Evolutionary conservation across 768 basidiomycete species (phyloP).

Genomic region (Auriculariales sp.): DNA sequence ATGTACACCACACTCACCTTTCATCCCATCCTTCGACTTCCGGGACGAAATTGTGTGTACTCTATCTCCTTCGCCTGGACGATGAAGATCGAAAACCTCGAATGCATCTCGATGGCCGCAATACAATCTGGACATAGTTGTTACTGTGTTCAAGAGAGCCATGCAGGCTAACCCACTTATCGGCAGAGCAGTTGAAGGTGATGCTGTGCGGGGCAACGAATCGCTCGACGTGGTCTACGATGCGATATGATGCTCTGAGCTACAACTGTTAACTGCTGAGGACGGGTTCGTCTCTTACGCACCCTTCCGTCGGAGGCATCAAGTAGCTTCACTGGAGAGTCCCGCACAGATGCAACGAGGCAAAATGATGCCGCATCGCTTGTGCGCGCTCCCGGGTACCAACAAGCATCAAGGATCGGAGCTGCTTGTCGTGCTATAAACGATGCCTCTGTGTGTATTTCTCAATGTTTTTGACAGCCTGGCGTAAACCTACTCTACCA

Average conservation of each 20-base stretch:
- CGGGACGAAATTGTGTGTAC: slow-evolving; percentile 56
- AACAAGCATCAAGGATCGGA: slow-evolving; percentile 62
- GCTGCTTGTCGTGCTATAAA: slow-evolving; percentile 36
- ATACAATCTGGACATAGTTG: slow-evolving; percentile 42
- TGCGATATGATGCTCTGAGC: slow-evolving; percentile 84
- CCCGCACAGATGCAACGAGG: slow-evolving; percentile 71
- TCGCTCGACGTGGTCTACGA: slow-evolving; percentile 88
- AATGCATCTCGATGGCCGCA: slow-evolving; percentile 80
- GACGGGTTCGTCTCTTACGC: slow-evolving; percentile 10
- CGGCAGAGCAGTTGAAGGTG: slow-evolving; percentile 54
- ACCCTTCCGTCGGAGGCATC: slow-evolving; percentile 71
- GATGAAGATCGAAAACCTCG: slow-evolving; percentile 65
- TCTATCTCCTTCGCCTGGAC: slow-evolving; percentile 61
- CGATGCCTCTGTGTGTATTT: neutral
- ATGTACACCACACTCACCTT: slow-evolving; percentile 34
- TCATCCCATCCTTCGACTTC: slow-evolving; percentile 73
- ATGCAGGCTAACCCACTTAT: slow-evolving; percentile 34
- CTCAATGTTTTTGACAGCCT: neutral
- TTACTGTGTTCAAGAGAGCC: neutral
- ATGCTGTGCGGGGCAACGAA: slow-evolving; percentile 77
- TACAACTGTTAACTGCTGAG: slow-evolving; percentile 16
- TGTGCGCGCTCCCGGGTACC: slow-evolving; percentile 69
- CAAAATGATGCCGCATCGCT: slow-evolving; percentile 54
- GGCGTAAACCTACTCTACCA: too few species aligned
- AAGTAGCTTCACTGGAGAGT: slow-evolving; percentile 72